Evolutionary conservation across 1,284 basidiomycete species (phyloP), one percentile per base, ranked within the genome.

Genomic region (Rhodotorula sp.): DNA sequence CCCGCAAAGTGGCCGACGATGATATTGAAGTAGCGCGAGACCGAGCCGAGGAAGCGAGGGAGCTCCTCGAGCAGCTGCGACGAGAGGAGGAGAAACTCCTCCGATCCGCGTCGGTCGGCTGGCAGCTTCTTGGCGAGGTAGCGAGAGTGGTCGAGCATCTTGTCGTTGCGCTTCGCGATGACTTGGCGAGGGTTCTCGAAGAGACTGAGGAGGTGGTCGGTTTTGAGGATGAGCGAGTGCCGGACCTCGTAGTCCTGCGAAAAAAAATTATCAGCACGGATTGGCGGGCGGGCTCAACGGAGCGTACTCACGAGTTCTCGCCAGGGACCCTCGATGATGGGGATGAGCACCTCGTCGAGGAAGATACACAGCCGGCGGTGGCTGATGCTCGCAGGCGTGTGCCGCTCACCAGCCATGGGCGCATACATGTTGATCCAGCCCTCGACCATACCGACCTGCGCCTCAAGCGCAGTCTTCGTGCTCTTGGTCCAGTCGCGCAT

Each of bases 21-120:
- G 51, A 78, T 76, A 56, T 81, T 78, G 56, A 81, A 69, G 34
- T 80, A 73, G n/a, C 76, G 72, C 59, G 79, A 77, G 8, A 81
- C 72, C 64, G 79, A 78, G 61, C 77, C 76, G 58, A 81, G 76
- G 72, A 81, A 79, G 39, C 76, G 70, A 4, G 81, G 81, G 29
- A 82, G 74, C 66, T 82, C 81, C 52, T 81, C 78, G 64, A 79
- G 73, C 32, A 82, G 79, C 70, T 81, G 80, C 4, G 75, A 68
- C 57, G 81, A 79, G 24, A 82, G 72, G 19, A 79, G 78, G 48
- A 79, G 64, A 64, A 80, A 82, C 20, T 79, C 78, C 24, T 76
- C 76, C 8, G 79, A 80, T 29, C 77, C 77, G 32, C 70, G 64
- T 7, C 60, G 53, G 61, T 73, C 74, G n/a, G 47, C 51, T 3